Evolutionary conservation across 2,329 filamentous ascomycete species (phyloP), one percentile per base, ranked within the genome.

Genomic region (Sclerotinia borealis): DNA sequence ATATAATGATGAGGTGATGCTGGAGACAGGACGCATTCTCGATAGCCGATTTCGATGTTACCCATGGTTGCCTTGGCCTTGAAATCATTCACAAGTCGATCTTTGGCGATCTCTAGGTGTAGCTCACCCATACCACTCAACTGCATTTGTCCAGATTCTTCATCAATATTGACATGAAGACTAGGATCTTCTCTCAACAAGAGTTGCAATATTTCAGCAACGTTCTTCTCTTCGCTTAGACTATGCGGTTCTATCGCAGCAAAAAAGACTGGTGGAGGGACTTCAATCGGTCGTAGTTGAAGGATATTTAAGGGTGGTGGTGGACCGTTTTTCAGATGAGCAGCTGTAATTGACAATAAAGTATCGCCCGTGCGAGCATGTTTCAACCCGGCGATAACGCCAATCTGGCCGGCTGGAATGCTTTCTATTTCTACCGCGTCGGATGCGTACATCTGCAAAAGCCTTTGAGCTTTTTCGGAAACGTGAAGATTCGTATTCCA

Each of bases 101-200:
- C 91, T 56, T 92, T 81, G 0, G 93, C 93, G 55, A 99, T 95
- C 71, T 99, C 95, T 0, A 99, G 82, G 76, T 99, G 95, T 34
- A 99, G 83, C 71, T 96, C 92, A 9, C 95, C 95, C 95, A 99
- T 98, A 4, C 95, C 95, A 60, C 93, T 93, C 0, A 99, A 82
- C 37, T 96, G 88, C 52, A 95, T 97, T 72, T 96, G 92, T 2
- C 95, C 95, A 1, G 91, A 93, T 74, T 97, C 95, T 66, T 93
- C 86, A 70, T 98, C 91, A 36, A 91, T 81, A 41, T 83, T 90
- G 73, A 96, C 90, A 63, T 95, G 86, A 27, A 99, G 79, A 75
- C 92, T 97, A 0, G 95, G 95, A 71, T 99, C 95, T 78, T 99
- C 95, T 69, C 95, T 83, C 0, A 96, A 84, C 6, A 96, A 83